A percentile compares a stretch with the other conserved stretches of the same genome.
phyloP scores from a whole-genome alignment of 2,329 filamentous ascomycete species.

The Aspergillus pseudoviridinutans region DNA sequence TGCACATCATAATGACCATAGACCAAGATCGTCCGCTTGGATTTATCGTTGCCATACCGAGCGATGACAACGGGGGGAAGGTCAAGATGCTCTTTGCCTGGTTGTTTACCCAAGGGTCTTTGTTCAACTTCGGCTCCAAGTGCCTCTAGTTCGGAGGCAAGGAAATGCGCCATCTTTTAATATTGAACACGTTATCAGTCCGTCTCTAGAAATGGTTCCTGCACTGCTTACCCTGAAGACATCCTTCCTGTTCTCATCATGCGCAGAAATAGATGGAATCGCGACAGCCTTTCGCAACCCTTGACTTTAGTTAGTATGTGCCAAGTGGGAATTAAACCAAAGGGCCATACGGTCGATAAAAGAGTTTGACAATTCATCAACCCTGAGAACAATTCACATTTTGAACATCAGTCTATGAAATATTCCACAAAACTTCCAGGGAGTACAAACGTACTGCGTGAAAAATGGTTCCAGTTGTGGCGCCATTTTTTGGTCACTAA shows the following conservation, averaged over 20 bases:
- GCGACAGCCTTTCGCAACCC: slow-evolving; percentile 82
- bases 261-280: slow-evolving; percentile 92
- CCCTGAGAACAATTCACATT: slow-evolving; percentile 35
- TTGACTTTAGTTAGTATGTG: slow-evolving; percentile 17
- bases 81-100: slow-evolving; percentile 81
- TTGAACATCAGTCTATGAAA: slow-evolving; percentile 4
- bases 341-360: slow-evolving; percentile 71
- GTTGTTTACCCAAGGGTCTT: slow-evolving; percentile 84
- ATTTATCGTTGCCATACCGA: slow-evolving; percentile 86
- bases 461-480: slow-evolving; percentile 90
- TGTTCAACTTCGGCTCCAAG: slow-evolving; percentile 87
- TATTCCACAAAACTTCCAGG: not conserved
- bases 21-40: slow-evolving; percentile 90
- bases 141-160: slow-evolving; percentile 74
- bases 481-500: slow-evolving; percentile 66
- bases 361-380: slow-evolving; percentile 70
- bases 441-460: slow-evolving; percentile 56
- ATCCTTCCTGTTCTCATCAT: slow-evolving; percentile 82
- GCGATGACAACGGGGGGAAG: slow-evolving; percentile 90
- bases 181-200: not conserved
- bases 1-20: slow-evolving; percentile 99
- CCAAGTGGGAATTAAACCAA: slow-evolving; percentile 1
- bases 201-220: not conserved
- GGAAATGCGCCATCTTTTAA: slow-evolving; percentile 78
- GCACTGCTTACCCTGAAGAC: slow-evolving; percentile 66